These are phyloP conservation scores for Spongospora subterranea DNA, from an alignment of 208 protist species.

Conservation along the genomic window DNA sequence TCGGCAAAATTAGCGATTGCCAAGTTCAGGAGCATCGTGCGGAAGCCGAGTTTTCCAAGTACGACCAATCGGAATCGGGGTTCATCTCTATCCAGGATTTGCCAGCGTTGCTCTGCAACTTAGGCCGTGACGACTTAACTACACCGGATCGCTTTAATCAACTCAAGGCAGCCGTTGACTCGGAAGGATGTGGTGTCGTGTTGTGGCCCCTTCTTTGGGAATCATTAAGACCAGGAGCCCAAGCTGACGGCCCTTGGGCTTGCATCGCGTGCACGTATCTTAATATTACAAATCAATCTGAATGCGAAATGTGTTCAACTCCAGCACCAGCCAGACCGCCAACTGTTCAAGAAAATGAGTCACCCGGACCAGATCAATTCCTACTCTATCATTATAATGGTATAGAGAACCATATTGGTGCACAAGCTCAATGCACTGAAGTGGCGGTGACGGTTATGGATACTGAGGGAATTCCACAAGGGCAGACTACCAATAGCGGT, in stretches of 20 bases:
- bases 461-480: slow-evolving; percentile 33
- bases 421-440: not conserved
- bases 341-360: not conserved
- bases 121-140: not conserved
- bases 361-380: not conserved
- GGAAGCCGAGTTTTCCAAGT: not conserved
- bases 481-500: not conserved
- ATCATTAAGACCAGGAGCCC: not conserved
- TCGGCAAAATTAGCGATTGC: not conserved
- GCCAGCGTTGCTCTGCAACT: not conserved
- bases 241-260: not conserved
- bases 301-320: slow-evolving; percentile 13
- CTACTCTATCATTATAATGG: slow-evolving; percentile 36
- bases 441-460: slow-evolving; percentile 1
- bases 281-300: not conserved
- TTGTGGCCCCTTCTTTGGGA: not conserved
- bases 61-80: not conserved
- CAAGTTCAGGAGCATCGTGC: not conserved
- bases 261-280: slow-evolving; percentile 24
- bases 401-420: slow-evolving; percentile 31
- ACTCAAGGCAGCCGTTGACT: not conserved
- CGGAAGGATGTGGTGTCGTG: not conserved
- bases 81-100: slow-evolving; percentile 37
- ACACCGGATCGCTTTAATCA: not conserved
- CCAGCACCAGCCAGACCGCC: not conserved